Conservation (phyloP, 805 yeast genomes). For the Candida qinlingensis region DNA sequence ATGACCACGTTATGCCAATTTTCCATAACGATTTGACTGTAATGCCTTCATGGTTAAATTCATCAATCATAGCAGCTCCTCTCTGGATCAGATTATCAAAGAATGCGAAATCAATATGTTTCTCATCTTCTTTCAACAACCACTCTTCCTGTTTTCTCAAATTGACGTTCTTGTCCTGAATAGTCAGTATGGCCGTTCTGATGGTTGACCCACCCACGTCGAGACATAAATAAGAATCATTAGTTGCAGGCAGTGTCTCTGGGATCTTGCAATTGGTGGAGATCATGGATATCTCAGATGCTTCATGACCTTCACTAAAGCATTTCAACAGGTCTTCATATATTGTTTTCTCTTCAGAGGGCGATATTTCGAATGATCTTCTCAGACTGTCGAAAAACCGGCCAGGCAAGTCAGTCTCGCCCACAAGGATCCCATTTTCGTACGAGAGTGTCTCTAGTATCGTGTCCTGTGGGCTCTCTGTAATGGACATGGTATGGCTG, state of each 20-base stretch:
- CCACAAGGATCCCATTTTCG: not conserved
- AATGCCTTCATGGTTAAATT: not conserved
- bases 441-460: too few species aligned
- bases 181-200: conserved; percentile 29
- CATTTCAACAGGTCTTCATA: not conserved
- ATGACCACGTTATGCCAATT: conserved; percentile 53
- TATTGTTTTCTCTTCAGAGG: not conserved
- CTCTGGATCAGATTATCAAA: conserved; percentile 34
- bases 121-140: conserved; percentile 23
- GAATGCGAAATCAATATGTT: conserved; percentile 36
- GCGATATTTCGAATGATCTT: not conserved
- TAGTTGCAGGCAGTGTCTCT: not conserved
- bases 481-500: too few species aligned
- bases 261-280: conserved; percentile 6
- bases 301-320: not conserved
- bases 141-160: conserved; percentile 9
- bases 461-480: too few species aligned
- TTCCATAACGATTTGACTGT: conserved; percentile 1
- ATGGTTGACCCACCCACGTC: conserved; percentile 57
- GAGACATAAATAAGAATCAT: conserved; percentile 27
- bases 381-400: not conserved
- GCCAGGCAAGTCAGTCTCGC: not conserved
- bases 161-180: not conserved
- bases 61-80: conserved; percentile 10
- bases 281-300: conserved; percentile 13